Percentiles rank a stretch among this genome's conserved stretches.
Conservation (phyloP, 768 basidiomycete species). For the Dentipellis sp. region DNA sequence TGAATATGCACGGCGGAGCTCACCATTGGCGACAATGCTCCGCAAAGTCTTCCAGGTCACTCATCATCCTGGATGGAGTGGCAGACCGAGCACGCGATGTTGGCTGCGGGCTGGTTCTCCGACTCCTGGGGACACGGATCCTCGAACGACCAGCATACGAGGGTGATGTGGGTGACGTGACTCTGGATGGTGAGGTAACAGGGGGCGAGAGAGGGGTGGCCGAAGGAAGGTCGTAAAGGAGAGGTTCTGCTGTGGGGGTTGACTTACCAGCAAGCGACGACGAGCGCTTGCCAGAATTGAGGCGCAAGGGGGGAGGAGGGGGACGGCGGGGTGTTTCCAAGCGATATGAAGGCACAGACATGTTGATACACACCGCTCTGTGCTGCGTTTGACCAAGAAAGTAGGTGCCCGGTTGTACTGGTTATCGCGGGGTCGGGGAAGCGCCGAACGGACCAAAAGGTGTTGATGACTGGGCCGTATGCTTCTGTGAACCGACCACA, state of each 20-base stretch:
- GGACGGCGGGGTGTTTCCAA: slow-evolving; percentile 12
- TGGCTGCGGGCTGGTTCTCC: slow-evolving; percentile 50
- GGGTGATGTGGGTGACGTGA: slow-evolving; percentile 10
- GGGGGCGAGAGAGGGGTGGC: slow-evolving; percentile 9
- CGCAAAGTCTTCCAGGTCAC: slow-evolving; percentile 72
- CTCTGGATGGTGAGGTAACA: neutral
- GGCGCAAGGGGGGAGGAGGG: slow-evolving; percentile 14
- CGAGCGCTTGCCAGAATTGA: slow-evolving; percentile 7
- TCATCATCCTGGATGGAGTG: slow-evolving; percentile 57
- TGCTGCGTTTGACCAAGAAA: neutral
- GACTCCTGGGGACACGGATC: slow-evolving; percentile 6
- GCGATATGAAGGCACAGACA: slow-evolving; percentile 12
- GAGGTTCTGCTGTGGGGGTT: slow-evolving; percentile 10
- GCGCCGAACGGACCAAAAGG: neutral
- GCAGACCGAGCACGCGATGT: slow-evolving; percentile 52
- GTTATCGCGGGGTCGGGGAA: neutral
- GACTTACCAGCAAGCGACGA: slow-evolving; percentile 1
- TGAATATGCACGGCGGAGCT: slow-evolving; percentile 14
- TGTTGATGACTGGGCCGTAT: too few species aligned
- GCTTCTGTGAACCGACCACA: neutral
- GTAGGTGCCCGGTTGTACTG: neutral
- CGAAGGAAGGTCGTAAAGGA: slow-evolving; percentile 17
- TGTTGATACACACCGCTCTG: slow-evolving; percentile 1
- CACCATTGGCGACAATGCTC: slow-evolving; percentile 75
- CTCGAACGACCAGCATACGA: slow-evolving; percentile 5